Conservation (phyloP, 2,329 filamentous ascomycete species). For the Geosmithia putterillii region DNA sequence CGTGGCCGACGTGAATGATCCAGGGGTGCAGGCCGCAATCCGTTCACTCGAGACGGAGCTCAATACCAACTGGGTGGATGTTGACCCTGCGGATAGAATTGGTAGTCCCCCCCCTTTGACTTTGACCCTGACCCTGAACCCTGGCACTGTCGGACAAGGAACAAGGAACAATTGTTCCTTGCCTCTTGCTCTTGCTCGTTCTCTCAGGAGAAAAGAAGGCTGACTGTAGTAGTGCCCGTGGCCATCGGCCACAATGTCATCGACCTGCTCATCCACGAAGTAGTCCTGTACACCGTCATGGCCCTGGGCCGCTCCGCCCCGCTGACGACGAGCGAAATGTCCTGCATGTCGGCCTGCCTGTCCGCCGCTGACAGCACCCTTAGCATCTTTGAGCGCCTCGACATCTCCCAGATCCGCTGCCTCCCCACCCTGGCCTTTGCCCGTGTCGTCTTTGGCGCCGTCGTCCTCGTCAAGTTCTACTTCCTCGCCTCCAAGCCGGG, state of each 20-base stretch:
- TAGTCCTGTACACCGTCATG: constrained; percentile 53
- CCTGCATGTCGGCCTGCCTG: constrained; percentile 55
- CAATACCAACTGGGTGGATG: constrained; percentile 42
- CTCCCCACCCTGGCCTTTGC: constrained; percentile 62
- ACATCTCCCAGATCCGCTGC: constrained; percentile 44
- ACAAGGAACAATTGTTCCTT: neutral
- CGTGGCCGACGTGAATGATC: constrained; percentile 43
- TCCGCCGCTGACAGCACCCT: constrained; percentile 55
- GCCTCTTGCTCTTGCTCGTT: neutral
- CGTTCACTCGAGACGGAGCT: constrained; percentile 54
- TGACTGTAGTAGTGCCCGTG: constrained; percentile 36
- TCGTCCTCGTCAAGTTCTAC: constrained; percentile 64
- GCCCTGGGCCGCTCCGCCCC: constrained; percentile 39
- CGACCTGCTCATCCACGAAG: constrained; percentile 65
- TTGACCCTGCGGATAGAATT: too few species aligned
- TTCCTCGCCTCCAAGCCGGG: constrained; percentile 51
- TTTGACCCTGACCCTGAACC: constrained; percentile 27
- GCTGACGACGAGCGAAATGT: constrained; percentile 42
- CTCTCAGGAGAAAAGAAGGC: too few species aligned
- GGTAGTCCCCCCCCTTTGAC: too few species aligned
- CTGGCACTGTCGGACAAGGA: too few species aligned
- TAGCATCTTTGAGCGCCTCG: constrained; percentile 50
- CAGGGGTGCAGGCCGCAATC: constrained; percentile 51
- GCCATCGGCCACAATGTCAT: constrained; percentile 52
- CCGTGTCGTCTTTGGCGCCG: constrained; percentile 57